Evolutionary conservation across 345 rosid species (phyloP).

Genomic region (Noccaea caerulescens): DNA sequence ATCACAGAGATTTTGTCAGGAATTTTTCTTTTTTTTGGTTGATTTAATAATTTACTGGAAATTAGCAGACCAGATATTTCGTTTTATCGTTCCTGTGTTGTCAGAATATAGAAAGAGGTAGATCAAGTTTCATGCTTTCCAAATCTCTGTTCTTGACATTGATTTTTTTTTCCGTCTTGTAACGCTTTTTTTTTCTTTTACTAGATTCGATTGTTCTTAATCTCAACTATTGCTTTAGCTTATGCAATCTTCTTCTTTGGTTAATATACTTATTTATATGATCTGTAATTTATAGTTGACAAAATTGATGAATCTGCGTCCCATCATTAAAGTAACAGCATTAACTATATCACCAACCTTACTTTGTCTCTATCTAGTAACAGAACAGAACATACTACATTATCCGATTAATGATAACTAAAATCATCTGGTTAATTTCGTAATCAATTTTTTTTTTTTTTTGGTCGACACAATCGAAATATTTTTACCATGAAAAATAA

Average conservation of each 20-base stretch:
- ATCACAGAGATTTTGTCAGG: conserved; percentile 36
- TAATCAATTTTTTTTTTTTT: neutral
- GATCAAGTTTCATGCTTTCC: conserved; percentile 16
- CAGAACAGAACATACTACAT: conserved; percentile 2
- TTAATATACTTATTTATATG: too few species aligned
- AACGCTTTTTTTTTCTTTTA: conserved; percentile 15
- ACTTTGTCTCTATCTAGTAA: conserved; percentile 17
- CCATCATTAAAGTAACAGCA: conserved; percentile 19
- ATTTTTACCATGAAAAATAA: too few species aligned
- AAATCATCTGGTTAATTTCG: neutral
- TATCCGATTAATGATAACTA: neutral
- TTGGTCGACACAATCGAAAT: too few species aligned
- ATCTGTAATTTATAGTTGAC: neutral
- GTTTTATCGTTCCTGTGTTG: conserved; percentile 14
- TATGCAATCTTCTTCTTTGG: neutral
- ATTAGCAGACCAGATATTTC: conserved; percentile 19
- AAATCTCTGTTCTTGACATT: conserved; percentile 32
- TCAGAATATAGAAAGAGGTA: conserved; percentile 33
- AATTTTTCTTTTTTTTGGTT: neutral
- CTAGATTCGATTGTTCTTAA: conserved; percentile 14
- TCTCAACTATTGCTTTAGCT: neutral
- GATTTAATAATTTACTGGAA: conserved; percentile 25
- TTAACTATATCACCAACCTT: conserved; percentile 12
- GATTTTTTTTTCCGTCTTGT: conserved; percentile 1
- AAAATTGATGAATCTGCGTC: neutral